Conservation (phyloP, 495 filamentous ascomycete genomes). For the Neurospora sp. region DNA sequence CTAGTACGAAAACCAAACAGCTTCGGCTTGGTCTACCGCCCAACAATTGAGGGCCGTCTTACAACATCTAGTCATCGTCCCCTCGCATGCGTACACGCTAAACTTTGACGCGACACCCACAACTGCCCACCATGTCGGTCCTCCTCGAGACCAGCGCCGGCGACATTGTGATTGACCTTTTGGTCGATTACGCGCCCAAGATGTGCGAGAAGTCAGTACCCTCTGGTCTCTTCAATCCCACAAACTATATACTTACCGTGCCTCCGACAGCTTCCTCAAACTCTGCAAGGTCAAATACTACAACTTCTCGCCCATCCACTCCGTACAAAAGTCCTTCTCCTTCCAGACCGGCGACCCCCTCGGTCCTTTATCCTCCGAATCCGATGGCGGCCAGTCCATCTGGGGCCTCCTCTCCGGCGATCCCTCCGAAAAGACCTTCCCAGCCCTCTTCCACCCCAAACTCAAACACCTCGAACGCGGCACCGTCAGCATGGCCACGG, state of each 20-base stretch:
- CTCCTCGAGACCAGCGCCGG: constrained; percentile 84
- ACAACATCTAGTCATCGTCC: too few species aligned
- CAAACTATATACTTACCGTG: constrained; percentile 36
- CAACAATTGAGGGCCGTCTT: background rate
- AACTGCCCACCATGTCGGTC: constrained; percentile 46
- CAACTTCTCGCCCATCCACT: constrained; percentile 87
- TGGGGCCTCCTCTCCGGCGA: constrained; percentile 71
- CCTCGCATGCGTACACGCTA: background rate
- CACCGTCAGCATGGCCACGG: constrained; percentile 92
- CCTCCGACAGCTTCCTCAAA: constrained; percentile 72
- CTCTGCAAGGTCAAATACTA: constrained; percentile 97
- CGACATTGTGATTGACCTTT: constrained; percentile 86
- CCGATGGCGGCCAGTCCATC: constrained; percentile 84
- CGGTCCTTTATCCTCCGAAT: constrained; percentile 68
- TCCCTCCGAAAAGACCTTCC: constrained; percentile 64
- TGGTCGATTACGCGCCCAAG: constrained; percentile 77
- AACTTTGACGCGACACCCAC: background rate
- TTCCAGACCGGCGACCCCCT: constrained; percentile 93
- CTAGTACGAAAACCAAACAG: background rate
- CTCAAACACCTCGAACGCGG: constrained; percentile 78
- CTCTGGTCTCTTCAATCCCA: constrained; percentile 1
- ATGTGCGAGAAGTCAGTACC: constrained; percentile 78
- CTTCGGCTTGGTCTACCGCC: background rate
- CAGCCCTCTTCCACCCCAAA: constrained; percentile 72
- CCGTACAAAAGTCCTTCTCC: constrained; percentile 82